Percentiles rank a stretch among this genome's conserved stretches.
phyloP scores from a whole-genome alignment of 495 filamentous ascomycete species.

The Aspergillus hancockii region DNA sequence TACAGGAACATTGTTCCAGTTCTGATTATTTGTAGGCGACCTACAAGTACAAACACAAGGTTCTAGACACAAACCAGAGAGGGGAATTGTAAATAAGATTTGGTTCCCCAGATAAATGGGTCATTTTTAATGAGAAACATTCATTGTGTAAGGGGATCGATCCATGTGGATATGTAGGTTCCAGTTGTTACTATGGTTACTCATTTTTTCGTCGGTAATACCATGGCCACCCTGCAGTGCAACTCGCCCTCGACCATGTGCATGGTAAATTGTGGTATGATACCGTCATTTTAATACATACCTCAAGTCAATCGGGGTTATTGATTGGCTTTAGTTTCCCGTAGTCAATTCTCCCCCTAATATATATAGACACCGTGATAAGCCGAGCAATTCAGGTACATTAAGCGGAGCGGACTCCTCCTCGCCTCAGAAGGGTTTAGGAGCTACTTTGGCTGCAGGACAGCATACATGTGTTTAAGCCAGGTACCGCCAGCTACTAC shows the following conservation, averaged over 20 bases:
- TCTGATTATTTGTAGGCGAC: background rate
- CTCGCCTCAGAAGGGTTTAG: slow-evolving; percentile 1
- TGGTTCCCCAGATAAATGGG: no score
- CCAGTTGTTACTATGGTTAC: slow-evolving; percentile 14
- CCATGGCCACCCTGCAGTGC: background rate
- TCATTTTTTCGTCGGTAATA: slow-evolving; percentile 3
- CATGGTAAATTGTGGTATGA: background rate
- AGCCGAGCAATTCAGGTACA: background rate
- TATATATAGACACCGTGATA: background rate
- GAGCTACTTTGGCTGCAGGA: no score
- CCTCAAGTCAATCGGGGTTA: background rate
- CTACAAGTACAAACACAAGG: background rate
- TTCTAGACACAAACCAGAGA: background rate
- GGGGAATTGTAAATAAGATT: no score
- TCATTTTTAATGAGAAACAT: background rate
- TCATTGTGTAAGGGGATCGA: slow-evolving; percentile 9
- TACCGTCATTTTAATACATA: background rate
- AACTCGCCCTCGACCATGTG: background rate
- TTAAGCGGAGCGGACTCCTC: background rate
- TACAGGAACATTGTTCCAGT: slow-evolving; percentile 3
- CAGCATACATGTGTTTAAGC: no score
- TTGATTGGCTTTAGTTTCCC: background rate
- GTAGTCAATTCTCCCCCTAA: background rate
- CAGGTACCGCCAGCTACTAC: background rate
- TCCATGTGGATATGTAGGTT: background rate